Evolutionary conservation across 768 basidiomycete genomes (phyloP), one percentile per base, ranked within the genome.

Genomic region (Tylopilus cervinicoccineus): DNA sequence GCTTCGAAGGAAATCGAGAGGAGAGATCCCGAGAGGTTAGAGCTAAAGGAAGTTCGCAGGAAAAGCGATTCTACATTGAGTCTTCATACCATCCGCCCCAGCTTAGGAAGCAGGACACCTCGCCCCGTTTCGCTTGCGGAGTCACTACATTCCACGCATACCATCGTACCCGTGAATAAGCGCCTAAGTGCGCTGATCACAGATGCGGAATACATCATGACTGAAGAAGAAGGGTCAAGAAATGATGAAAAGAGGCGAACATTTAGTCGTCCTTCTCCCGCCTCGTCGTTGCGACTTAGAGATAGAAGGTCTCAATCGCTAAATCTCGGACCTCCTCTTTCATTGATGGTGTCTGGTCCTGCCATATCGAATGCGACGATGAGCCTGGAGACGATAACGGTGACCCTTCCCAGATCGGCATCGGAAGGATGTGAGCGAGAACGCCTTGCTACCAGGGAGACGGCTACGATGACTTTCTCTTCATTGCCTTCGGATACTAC

Each of bases 11-110:
- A 60, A 53, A 62, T 51, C 28, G 60, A 58, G 38, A 54, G 51
- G 56, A 71, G 58, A 41, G 68, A 69, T 24, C 47, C 55, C 23
- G 69, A 67, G 38, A 56, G 69, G 61, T 58, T 51, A 36, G 75
- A 78, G 38, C 63, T 63, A 59, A 89, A 84, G 70, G 88, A 90
- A 53, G 73, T 75, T 27, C 86, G 87, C 84, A 72, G 88, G 59
- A 87, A 86, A 69, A 88, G 87, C 56, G 88, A 91, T 65, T 83
- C 88, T 6, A 88, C 86, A n/a, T 79, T 84, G 61, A 84, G 86
- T 58, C 81, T 84, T 60, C 78, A 78, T 53, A 89, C 87, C 17
- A 78, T 87, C 47, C 78, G 86, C 26, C 78, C 82, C 29, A 61
- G 65, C 14, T 72, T 78, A 12, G 74, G 73, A 32, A 64, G 62